phyloP scores from a whole-genome alignment of 2,329 filamentous ascomycete genomes.

The Penicillium sp. region DNA sequence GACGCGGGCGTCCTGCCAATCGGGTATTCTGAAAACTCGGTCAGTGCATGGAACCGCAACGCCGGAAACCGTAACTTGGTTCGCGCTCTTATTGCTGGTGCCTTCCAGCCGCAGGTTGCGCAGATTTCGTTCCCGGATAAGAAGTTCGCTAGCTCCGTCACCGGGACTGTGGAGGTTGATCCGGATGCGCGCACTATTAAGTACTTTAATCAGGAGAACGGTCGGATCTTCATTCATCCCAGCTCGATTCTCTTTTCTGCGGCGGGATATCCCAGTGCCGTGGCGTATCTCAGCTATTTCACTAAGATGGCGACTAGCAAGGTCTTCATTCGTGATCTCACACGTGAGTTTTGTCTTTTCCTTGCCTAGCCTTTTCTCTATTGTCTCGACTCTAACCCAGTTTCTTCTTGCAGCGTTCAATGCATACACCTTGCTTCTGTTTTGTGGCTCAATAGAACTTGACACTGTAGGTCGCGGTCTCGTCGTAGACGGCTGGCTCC shows the following conservation, averaged over 20 bases:
- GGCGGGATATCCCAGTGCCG: constrained; percentile 70
- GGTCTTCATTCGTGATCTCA: constrained; percentile 85
- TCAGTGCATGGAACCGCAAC: constrained; percentile 30
- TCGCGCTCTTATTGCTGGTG: constrained; percentile 66
- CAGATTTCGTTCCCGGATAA: constrained; percentile 92
- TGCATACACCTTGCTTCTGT: constrained; percentile 80
- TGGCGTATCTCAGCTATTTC: constrained; percentile 83
- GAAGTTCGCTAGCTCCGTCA: constrained; percentile 83
- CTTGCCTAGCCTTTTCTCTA: not conserved
- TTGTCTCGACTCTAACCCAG: constrained; percentile 8
- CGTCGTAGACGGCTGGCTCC: constrained; percentile 86
- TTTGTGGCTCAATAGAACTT: constrained; percentile 77
- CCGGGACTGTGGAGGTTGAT: constrained; percentile 87
- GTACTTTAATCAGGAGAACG: constrained; percentile 82
- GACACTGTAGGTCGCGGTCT: constrained; percentile 85
- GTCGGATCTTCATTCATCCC: constrained; percentile 89
- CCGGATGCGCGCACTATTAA: constrained; percentile 89
- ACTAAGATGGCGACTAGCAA: constrained; percentile 88
- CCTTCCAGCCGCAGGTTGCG: constrained; percentile 80
- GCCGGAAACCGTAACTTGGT: constrained; percentile 51
- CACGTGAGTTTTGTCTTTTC: constrained; percentile 58
- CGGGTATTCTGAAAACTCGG: constrained; percentile 41
- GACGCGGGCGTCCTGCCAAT: constrained; percentile 75
- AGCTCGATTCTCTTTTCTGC: constrained; percentile 80
- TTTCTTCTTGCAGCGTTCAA: constrained; percentile 61